Conservation (phyloP, 768 basidiomycete genomes). For the Imleria badia region DNA sequence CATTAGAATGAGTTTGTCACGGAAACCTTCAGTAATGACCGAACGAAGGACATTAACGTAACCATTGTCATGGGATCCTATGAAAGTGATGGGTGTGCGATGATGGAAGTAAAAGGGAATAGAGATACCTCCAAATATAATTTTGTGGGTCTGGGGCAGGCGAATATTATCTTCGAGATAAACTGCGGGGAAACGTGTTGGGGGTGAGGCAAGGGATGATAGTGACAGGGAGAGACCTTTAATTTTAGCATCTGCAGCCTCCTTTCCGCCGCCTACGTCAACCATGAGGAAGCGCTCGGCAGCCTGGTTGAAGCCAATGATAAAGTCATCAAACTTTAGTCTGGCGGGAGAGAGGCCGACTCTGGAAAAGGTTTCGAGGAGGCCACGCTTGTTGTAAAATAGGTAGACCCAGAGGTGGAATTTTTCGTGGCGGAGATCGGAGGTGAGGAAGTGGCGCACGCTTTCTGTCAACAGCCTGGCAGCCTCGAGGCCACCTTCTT, state of each 20-base stretch:
- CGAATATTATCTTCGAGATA: slow-evolving; percentile 42
- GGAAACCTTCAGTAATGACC: slow-evolving; percentile 62
- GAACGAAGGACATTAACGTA: slow-evolving; percentile 63
- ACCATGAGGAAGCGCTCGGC: slow-evolving; percentile 65
- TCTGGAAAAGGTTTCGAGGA: slow-evolving; percentile 48
- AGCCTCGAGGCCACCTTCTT: slow-evolving; percentile 56
- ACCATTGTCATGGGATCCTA: slow-evolving; percentile 75
- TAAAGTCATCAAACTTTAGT: slow-evolving; percentile 60
- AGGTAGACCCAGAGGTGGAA: slow-evolving; percentile 60
- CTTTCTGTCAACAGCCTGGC: slow-evolving; percentile 45
- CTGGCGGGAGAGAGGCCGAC: slow-evolving; percentile 34
- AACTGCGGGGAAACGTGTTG: slow-evolving; percentile 26
- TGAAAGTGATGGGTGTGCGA: background rate
- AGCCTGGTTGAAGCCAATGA: slow-evolving; percentile 70
- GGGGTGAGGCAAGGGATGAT: slow-evolving; percentile 6
- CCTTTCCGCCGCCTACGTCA: slow-evolving; percentile 70
- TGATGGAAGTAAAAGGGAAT: slow-evolving; percentile 2
- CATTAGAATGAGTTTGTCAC: slow-evolving; percentile 63
- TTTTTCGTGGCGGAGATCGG: slow-evolving; percentile 24
- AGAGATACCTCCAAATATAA: slow-evolving; percentile 64
- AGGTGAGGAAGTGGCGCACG: slow-evolving; percentile 25
- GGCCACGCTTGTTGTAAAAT: slow-evolving; percentile 62
- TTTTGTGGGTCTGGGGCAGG: slow-evolving; percentile 61
- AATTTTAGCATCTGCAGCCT: slow-evolving; percentile 74
- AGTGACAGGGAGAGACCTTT: slow-evolving; percentile 47